A percentile compares a stretch with the other conserved stretches of the same genome.
Evolutionary conservation across 2,329 filamentous ascomycete genomes (phyloP).

Genomic region (Fusarium denticulatum): DNA sequence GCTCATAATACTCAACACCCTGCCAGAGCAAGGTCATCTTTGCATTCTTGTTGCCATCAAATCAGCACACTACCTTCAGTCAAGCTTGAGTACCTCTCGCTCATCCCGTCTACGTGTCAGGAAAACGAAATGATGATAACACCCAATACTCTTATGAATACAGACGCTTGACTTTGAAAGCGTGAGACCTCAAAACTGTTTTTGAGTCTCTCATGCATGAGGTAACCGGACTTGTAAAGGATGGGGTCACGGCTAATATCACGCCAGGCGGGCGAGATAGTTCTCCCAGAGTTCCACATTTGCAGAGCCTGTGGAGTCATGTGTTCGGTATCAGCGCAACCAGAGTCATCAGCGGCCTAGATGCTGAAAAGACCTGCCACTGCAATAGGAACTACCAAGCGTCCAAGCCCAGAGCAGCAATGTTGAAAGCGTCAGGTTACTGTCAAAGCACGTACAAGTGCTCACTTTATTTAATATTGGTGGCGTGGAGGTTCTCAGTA

Average conservation of each 20-base stretch:
- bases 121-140: not conserved
- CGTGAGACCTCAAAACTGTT: not conserved
- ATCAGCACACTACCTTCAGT: not conserved
- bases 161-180: not conserved
- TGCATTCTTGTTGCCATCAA: not conserved
- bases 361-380: not conserved
- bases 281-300: not conserved
- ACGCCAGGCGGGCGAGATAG: not conserved
- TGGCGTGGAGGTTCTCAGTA: too few species aligned
- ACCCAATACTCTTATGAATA: not conserved
- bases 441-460: too few species aligned
- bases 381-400: not conserved
- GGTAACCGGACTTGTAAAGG: not conserved
- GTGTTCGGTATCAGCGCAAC: too few species aligned
- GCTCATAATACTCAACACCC: not conserved
- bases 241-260: not conserved
- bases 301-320: too few species aligned
- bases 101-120: fast-evolving
- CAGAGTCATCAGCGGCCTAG: too few species aligned
- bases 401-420: too few species aligned
- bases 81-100: not conserved
- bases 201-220: not conserved
- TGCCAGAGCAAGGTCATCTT: not conserved
- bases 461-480: too few species aligned
- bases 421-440: too few species aligned